Evolutionary conservation across 345 rosid genomes (phyloP).

Genomic region (Cochlearia excelsa): DNA sequence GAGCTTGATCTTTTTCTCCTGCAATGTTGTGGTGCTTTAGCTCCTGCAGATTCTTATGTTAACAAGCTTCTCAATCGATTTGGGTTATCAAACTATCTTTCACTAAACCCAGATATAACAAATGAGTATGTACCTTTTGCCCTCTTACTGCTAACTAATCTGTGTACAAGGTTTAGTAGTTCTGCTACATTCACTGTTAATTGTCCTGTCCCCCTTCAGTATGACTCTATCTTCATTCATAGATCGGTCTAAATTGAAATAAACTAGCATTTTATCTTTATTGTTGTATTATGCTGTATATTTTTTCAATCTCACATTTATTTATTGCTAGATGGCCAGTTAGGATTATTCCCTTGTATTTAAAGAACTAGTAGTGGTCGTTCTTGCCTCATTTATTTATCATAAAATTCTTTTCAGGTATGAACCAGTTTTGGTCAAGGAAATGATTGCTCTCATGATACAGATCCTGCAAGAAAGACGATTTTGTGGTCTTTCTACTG

Average conservation of each 20-base stretch:
- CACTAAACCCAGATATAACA: constrained; percentile 47
- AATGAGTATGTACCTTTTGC: constrained; percentile 55
- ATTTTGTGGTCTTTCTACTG: constrained; percentile 66
- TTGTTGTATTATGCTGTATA: constrained; percentile 2
- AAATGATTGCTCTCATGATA: constrained; percentile 81
- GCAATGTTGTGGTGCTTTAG: constrained; percentile 96
- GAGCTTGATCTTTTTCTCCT: constrained; percentile 94
- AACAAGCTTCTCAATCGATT: constrained; percentile 71
- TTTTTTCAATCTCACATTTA: not conserved
- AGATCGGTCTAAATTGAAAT: not conserved
- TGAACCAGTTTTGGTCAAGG: constrained; percentile 75
- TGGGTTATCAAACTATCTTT: constrained; percentile 67
- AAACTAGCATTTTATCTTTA: constrained; percentile 12
- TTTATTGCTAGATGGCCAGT: constrained; percentile 21
- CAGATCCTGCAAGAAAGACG: constrained; percentile 92
- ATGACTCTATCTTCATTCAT: constrained; percentile 6
- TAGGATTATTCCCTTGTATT: constrained; percentile 12
- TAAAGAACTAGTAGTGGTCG: constrained; percentile 5
- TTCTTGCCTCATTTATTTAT: constrained; percentile 23
- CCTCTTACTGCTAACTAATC: constrained; percentile 4
- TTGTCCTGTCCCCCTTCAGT: constrained; percentile 8
- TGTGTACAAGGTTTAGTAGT: not conserved
- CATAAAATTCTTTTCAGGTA: constrained; percentile 49
- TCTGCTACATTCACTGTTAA: too few relatives aligned
- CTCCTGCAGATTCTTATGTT: constrained; percentile 82